Evolutionary conservation across 2,329 filamentous ascomycete genomes (phyloP).

Genomic region (Colletotrichum caudatum): DNA sequence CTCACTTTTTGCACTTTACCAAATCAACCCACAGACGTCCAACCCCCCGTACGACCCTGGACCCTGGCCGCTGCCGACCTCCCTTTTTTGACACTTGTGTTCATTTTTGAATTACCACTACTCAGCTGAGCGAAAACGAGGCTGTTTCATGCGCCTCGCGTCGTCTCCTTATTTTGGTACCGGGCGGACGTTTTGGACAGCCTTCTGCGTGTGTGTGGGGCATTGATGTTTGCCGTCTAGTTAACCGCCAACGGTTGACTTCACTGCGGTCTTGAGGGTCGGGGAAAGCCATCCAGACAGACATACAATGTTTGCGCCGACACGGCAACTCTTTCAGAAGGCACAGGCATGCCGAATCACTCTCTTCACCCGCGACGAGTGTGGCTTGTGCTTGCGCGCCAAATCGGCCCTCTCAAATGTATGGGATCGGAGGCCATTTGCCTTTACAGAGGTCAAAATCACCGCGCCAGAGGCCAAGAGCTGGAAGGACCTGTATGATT

Average conservation of each 20-base stretch:
- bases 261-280: not conserved
- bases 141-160: conserved; percentile 28
- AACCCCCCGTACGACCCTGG: not conserved
- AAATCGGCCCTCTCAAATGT: conserved; percentile 76
- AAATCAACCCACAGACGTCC: not conserved
- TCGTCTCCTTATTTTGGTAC: not conserved
- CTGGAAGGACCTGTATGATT: conserved; percentile 82
- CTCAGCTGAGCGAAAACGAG: conserved; percentile 36
- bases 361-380: conserved; percentile 79
- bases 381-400: conserved; percentile 77
- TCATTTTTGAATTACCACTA: not conserved
- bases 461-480: conserved; percentile 70
- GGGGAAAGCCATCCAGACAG: not conserved
- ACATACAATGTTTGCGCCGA: conserved; percentile 60
- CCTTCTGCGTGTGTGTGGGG: not conserved
- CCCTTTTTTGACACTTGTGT: not conserved
- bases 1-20: conserved; percentile 13
- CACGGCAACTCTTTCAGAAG: conserved; percentile 59
- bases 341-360: conserved; percentile 72
- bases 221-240: conserved; percentile 8
- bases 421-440: conserved; percentile 75
- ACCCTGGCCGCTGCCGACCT: conserved; percentile 6
- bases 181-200: not conserved
- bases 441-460: conserved; percentile 77
- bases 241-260: conserved; percentile 10